Percentiles rank a stretch among this genome's conserved stretches.
phyloP scores from a whole-genome alignment of 805 yeast genomes.

The Komagataella kurtzmanii region DNA sequence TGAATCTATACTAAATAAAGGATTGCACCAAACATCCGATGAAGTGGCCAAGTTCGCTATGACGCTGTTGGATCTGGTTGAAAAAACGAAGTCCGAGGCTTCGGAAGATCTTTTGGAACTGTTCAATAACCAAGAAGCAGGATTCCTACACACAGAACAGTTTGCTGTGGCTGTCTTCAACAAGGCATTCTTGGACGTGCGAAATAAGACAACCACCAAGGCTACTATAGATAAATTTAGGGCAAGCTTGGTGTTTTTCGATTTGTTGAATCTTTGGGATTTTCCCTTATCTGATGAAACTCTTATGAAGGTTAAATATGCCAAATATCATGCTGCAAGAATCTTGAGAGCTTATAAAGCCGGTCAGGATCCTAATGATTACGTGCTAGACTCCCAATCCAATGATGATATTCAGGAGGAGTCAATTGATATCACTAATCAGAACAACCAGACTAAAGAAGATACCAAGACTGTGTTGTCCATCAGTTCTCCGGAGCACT shows the following conservation, averaged over 20 bases:
- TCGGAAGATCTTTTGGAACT: conserved; percentile 29
- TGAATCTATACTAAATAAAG: conserved; percentile 49
- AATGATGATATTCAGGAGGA: not conserved
- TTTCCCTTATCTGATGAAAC: conserved; percentile 12
- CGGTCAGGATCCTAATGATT: conserved; percentile 46
- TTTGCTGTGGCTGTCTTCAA: conserved; percentile 48
- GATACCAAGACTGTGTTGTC: not conserved
- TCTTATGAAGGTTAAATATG: conserved; percentile 34
- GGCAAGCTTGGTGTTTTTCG: conserved; percentile 42
- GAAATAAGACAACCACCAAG: conserved; percentile 24
- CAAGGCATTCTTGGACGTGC: conserved; percentile 33
- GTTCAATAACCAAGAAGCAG: conserved; percentile 45
- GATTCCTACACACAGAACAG: conserved; percentile 36
- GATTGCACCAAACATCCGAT: conserved; percentile 38
- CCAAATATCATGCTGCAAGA: conserved; percentile 49
- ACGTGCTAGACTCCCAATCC: not conserved
- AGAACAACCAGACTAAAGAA: not conserved
- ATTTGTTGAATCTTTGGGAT: conserved; percentile 32
- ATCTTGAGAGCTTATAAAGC: conserved; percentile 33
- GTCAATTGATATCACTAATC: not conserved
- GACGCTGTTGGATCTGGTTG: conserved; percentile 57
- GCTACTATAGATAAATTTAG: conserved; percentile 36
- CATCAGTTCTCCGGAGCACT: not conserved
- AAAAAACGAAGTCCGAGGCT: conserved; percentile 29
- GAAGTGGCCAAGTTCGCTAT: conserved; percentile 50